Evolutionary conservation across 441 rosid species (phyloP), one percentile per base, ranked within the genome.

Genomic region (Gossypium davidsonii): DNA sequence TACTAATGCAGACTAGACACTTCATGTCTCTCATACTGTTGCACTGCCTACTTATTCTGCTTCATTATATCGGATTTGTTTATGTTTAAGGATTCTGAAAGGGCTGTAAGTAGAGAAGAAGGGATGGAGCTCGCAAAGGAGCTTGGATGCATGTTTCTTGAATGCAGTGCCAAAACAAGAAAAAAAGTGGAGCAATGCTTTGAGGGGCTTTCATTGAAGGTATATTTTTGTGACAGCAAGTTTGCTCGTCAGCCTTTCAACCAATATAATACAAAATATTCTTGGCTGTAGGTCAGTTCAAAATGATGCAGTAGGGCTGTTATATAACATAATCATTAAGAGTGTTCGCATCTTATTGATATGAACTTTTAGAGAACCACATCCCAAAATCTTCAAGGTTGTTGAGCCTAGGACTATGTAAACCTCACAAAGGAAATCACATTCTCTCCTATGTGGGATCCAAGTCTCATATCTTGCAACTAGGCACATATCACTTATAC

Each of bases 81-180:
- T 25, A 72, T 70, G 51, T 46, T 64, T 72, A 83, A 90, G 92
- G 95, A 87, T 49, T 83, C 90, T 23, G 95, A 88, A 56, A 85
- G 86, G 79, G 87, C 9, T 52, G 95, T 88, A 42, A 87, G 87
- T 70, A 80, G 79, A 67, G 90, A 88, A 60, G 95, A 90, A 73
- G 92, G 95, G 39, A 71, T 77, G 44, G 80, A 79, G 46, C 83
- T 90, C 37, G 92, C 92, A 4, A 82, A 87, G 79, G 87, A 87
- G 77, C 85, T 76, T 20, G 86, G 90, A 10, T 85, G 83, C 73
- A 49, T 85, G 83, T 88, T 90, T 75, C 85, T 85, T 68, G 95
- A 90, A 78, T 88, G 92, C 70, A 90, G 91, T 60, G 91, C 95
- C 60, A 87, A 77, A 79, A 90, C 95, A 59, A 77, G 88, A 78